phyloP scores from a whole-genome alignment of 345 rosid species.

The Lagerstroemia speciosa region DNA sequence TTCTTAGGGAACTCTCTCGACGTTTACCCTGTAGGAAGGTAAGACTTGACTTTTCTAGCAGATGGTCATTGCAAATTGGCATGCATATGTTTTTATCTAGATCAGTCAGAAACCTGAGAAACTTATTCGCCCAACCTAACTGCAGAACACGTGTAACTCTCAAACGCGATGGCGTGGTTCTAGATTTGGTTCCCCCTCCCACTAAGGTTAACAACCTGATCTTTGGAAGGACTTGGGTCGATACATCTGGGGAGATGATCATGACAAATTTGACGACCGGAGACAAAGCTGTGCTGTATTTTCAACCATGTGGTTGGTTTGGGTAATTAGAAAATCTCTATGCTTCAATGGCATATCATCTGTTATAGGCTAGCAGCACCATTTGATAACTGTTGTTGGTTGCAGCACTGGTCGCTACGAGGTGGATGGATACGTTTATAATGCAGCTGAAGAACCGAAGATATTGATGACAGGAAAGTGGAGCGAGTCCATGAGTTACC shows the following conservation, averaged over 20 bases:
- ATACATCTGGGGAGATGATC: slow-evolving; percentile 77
- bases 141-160: slow-evolving; percentile 63
- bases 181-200: slow-evolving; percentile 73
- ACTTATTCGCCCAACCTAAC: not conserved
- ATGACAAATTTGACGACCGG: slow-evolving; percentile 65
- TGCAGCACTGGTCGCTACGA: slow-evolving; percentile 78
- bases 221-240: slow-evolving; percentile 79
- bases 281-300: slow-evolving; percentile 67
- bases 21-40: slow-evolving; percentile 74
- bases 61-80: not conserved
- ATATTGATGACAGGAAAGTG: slow-evolving; percentile 80
- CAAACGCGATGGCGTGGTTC: slow-evolving; percentile 57
- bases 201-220: slow-evolving; percentile 65
- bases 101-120: not conserved
- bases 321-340: slow-evolving; percentile 37
- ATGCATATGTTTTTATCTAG: not conserved
- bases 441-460: slow-evolving; percentile 67
- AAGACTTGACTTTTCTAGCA: slow-evolving; percentile 4
- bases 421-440: slow-evolving; percentile 76
- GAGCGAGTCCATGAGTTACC: slow-evolving; percentile 69
- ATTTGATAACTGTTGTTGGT: slow-evolving; percentile 6
- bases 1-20: slow-evolving; percentile 67
- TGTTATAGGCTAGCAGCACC: not conserved
- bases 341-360: slow-evolving; percentile 1
- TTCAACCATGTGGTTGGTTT: slow-evolving; percentile 84